Percentiles rank a stretch among this genome's conserved stretches.
phyloP scores from a whole-genome alignment of 495 filamentous ascomycete genomes.

The Friedmanniomyces endolithicus region DNA sequence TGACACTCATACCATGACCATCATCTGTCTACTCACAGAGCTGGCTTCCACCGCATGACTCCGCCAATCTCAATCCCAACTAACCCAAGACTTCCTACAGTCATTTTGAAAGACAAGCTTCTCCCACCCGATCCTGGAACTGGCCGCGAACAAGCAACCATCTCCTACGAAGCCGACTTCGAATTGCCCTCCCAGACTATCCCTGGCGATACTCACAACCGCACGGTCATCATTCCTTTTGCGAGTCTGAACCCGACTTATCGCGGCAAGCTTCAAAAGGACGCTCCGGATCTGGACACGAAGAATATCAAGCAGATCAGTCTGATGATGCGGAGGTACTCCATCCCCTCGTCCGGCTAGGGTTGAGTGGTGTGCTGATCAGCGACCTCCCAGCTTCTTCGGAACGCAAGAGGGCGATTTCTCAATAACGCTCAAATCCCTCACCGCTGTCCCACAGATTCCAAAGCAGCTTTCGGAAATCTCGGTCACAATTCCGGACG shows the following conservation, averaged over 20 bases:
- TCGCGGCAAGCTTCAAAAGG: constrained; percentile 50
- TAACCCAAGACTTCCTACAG: constrained; percentile 20
- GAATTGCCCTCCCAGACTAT: constrained; percentile 6
- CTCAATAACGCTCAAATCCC: constrained; percentile 41
- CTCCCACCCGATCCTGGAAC: constrained; percentile 40
- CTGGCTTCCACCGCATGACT: background rate
- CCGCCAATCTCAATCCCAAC: background rate
- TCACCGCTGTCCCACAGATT: constrained; percentile 31
- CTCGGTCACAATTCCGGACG: background rate
- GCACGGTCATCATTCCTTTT: constrained; percentile 44
- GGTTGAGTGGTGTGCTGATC: no score
- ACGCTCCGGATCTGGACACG: constrained; percentile 43
- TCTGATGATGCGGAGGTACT: constrained; percentile 72
- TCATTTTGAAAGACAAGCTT: constrained; percentile 59
- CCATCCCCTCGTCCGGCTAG: no score
- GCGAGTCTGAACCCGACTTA: constrained; percentile 56
- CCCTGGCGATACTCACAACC: constrained; percentile 10
- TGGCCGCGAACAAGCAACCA: constrained; percentile 49
- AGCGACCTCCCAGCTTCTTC: constrained; percentile 58
- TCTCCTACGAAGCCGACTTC: constrained; percentile 48
- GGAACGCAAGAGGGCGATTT: constrained; percentile 62
- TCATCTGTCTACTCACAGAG: background rate
- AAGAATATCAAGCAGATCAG: constrained; percentile 50
- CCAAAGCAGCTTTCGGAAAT: background rate
- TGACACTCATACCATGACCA: constrained; percentile 7